Evolutionary conservation across 2,329 filamentous ascomycete species (phyloP).

Genomic region (Davidsoniella virescens): DNA sequence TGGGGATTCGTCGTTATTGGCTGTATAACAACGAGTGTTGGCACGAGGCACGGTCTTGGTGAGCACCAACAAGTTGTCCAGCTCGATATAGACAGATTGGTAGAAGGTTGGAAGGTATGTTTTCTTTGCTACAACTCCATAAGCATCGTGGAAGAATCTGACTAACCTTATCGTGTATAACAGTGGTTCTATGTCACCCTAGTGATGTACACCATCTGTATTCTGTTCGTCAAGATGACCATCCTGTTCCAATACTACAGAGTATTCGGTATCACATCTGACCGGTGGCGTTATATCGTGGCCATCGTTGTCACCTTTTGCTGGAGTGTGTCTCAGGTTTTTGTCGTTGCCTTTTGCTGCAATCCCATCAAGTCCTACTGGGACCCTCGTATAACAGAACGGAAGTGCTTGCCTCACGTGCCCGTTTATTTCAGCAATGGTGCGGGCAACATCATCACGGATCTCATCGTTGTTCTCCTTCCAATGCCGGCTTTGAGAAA

Average conservation of each 20-base stretch:
- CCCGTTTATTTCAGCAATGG: conserved; percentile 21
- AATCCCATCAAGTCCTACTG: conserved; percentile 14
- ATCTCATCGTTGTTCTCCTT: conserved; percentile 22
- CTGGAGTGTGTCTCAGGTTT: conserved; percentile 18
- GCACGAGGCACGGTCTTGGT: conserved; percentile 18
- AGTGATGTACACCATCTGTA: conserved; percentile 19
- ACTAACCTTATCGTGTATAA: background rate
- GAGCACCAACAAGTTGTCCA: conserved; percentile 16
- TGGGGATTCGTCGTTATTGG: conserved; percentile 12
- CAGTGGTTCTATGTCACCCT: conserved; percentile 16
- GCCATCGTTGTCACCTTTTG: conserved; percentile 17
- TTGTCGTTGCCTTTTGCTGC: conserved; percentile 9
- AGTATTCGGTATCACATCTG: conserved; percentile 16
- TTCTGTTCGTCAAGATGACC: conserved; percentile 20
- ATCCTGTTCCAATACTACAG: conserved; percentile 21
- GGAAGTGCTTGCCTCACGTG: conserved; percentile 18
- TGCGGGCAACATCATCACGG: conserved; percentile 22
- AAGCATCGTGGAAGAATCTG: background rate
- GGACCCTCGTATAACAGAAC: conserved; percentile 16
- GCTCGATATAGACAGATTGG: conserved; percentile 11
- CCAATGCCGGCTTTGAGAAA: conserved; percentile 24
- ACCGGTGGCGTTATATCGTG: conserved; percentile 18
- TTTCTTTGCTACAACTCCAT: background rate
- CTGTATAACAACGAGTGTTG: conserved; percentile 3
- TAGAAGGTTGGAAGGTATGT: conserved; percentile 15